Conservation (phyloP, 306 rosid genomes). For the Delonix regia region DNA sequence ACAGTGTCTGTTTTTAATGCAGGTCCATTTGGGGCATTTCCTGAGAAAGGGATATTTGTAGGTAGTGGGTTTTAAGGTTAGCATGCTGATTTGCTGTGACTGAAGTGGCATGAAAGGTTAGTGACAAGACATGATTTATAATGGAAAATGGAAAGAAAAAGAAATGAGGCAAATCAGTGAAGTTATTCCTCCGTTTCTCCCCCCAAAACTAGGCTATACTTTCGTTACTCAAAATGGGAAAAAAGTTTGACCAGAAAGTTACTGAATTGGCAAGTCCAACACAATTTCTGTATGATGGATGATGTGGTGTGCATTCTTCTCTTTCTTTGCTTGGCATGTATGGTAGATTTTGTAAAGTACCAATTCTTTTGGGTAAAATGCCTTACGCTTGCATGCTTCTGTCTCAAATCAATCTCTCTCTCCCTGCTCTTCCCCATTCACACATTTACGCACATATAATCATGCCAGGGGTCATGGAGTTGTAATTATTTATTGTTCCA, state of each 20-base stretch:
- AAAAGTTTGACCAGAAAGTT: constrained; percentile 17
- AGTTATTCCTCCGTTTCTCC: not conserved
- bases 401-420: not conserved
- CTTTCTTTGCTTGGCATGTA: constrained; percentile 13
- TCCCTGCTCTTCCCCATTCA: not conserved
- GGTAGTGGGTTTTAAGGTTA: constrained; percentile 31
- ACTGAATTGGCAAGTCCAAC: constrained; percentile 25
- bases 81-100: constrained; percentile 31
- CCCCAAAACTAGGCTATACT: constrained; percentile 5
- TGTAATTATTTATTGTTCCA: not conserved
- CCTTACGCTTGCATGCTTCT: constrained; percentile 5
- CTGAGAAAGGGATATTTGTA: constrained; percentile 27
- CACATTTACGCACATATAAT: not conserved
- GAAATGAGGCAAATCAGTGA: constrained; percentile 28
- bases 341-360: constrained; percentile 7
- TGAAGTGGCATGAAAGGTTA: constrained; percentile 28
- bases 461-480: not conserved
- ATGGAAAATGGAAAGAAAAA: constrained; percentile 22
- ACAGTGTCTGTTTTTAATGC: constrained; percentile 34
- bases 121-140: constrained; percentile 22
- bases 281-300: constrained; percentile 33
- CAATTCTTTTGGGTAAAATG: constrained; percentile 33
- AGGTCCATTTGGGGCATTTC: constrained; percentile 39
- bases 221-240: constrained; percentile 23
- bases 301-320: constrained; percentile 9